Percentiles rank a stretch among this genome's conserved stretches.
These are phyloP conservation scores for Calocybe gambosa DNA, from an alignment of 1,284 basidiomycete genomes.

Conservation along the genomic window DNA sequence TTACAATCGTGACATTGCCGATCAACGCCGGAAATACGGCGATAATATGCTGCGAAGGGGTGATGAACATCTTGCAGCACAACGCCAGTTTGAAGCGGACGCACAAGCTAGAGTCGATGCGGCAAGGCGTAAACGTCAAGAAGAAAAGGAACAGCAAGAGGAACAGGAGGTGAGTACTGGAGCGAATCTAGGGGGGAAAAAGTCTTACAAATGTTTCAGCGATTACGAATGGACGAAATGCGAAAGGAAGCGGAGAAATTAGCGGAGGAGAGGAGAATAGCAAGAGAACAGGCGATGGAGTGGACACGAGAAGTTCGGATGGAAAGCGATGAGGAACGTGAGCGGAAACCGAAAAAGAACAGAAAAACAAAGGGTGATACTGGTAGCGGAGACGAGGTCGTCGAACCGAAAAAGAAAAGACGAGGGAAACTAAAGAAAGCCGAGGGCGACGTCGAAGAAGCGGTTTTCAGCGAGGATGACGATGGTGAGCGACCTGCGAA, in stretches of 20 bases:
- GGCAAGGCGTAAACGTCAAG: slow-evolving; percentile 61
- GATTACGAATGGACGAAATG: slow-evolving; percentile 50
- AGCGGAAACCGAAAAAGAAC: slow-evolving; percentile 55
- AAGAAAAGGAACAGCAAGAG: slow-evolving; percentile 57
- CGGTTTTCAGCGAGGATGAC: slow-evolving; percentile 66
- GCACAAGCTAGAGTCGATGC: slow-evolving; percentile 68
- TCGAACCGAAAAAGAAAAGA: slow-evolving; percentile 49
- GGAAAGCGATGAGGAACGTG: slow-evolving; percentile 73
- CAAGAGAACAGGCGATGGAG: slow-evolving; percentile 73
- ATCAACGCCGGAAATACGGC: slow-evolving; percentile 84
- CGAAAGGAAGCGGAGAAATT: slow-evolving; percentile 60
- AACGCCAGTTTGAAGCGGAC: slow-evolving; percentile 72
- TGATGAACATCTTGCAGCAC: slow-evolving; percentile 70
- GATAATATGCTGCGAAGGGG: slow-evolving; percentile 76
- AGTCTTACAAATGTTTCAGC: slow-evolving; percentile 29
- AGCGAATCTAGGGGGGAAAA: neutral
- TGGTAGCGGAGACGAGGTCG: slow-evolving; percentile 50
- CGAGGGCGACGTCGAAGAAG: slow-evolving; percentile 45
- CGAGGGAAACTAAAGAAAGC: slow-evolving; percentile 45
- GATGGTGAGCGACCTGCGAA: slow-evolving; percentile 56
- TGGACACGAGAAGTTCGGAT: slow-evolving; percentile 65
- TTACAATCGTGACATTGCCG: slow-evolving; percentile 81
- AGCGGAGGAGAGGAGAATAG: slow-evolving; percentile 66
- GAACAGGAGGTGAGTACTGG: slow-evolving; percentile 46
- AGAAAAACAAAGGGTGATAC: slow-evolving; percentile 48